Conservation (phyloP, 2,329 filamentous ascomycete genomes). For the Beauveria asiatica region DNA sequence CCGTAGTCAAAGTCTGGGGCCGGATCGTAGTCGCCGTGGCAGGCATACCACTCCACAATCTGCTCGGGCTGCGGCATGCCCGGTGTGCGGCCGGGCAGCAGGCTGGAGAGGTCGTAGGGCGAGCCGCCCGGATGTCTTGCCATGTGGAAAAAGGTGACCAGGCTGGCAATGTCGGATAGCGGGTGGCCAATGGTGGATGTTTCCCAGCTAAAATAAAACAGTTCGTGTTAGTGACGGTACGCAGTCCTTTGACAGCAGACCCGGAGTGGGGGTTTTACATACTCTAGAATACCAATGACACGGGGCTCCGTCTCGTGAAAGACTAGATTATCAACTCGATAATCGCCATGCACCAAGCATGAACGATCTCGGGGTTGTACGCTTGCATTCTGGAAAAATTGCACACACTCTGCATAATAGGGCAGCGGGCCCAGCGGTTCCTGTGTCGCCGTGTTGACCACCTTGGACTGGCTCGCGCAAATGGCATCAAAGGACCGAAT, state of each 20-base stretch:
- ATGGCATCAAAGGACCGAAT: conserved; percentile 68
- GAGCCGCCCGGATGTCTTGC: neutral
- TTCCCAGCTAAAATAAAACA: conserved; percentile 60
- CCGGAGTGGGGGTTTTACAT: conserved; percentile 20
- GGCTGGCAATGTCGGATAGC: conserved; percentile 71
- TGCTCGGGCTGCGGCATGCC: conserved; percentile 46
- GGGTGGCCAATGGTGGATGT: conserved; percentile 90
- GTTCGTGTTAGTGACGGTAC: no score
- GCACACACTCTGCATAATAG: conserved; percentile 67
- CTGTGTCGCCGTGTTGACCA: conserved; percentile 62
- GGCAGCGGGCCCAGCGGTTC: conserved; percentile 67
- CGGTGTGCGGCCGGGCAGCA: conserved; percentile 53
- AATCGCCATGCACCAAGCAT: conserved; percentile 76
- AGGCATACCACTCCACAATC: conserved; percentile 33
- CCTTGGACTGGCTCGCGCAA: conserved; percentile 61
- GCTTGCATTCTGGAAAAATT: conserved; percentile 57
- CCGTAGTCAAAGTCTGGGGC: conserved; percentile 52
- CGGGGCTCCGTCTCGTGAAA: conserved; percentile 73
- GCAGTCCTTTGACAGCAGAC: no score
- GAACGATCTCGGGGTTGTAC: conserved; percentile 62
- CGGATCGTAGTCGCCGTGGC: conserved; percentile 61
- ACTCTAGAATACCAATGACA: conserved; percentile 81
- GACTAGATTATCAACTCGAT: conserved; percentile 74
- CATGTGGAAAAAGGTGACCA: conserved; percentile 29
- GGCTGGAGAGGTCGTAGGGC: conserved; percentile 26